These are phyloP conservation scores for Clavariopsis aquatica DNA, from an alignment of 495 filamentous ascomycete genomes.

Conservation along the genomic window DNA sequence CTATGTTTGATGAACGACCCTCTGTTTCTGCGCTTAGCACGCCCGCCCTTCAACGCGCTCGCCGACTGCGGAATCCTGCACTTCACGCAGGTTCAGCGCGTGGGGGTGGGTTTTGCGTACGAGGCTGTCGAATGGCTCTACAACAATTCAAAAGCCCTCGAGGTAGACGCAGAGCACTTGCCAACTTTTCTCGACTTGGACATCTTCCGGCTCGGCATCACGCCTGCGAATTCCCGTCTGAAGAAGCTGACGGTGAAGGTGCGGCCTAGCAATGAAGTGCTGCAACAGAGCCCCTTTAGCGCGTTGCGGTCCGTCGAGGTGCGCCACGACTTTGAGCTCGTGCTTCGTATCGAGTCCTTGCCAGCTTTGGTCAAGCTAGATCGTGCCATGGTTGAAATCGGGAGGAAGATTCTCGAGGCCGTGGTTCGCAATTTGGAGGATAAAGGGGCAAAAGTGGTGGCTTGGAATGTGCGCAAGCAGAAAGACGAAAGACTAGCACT, in stretches of 20 bases:
- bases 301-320: not conserved
- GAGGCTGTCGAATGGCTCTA: slow-evolving; percentile 2
- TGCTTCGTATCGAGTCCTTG: not conserved
- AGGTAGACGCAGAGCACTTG: not conserved
- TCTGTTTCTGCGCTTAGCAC: not conserved
- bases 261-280: not conserved
- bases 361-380: not conserved
- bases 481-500: no score
- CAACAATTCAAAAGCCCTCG: not conserved
- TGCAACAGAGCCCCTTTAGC: not conserved
- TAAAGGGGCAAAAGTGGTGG: no score
- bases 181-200: not conserved
- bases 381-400: not conserved
- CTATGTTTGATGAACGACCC: not conserved
- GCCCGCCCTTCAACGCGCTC: not conserved
- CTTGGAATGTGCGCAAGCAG: no score
- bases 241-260: not conserved
- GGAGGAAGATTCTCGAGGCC: not conserved
- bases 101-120: not conserved
- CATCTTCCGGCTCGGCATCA: not conserved
- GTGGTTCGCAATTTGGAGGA: not conserved
- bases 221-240: not conserved
- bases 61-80: not conserved
- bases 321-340: not conserved
- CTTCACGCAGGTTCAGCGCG: not conserved